phyloP scores from a whole-genome alignment of 2,329 filamentous ascomycete species.

The Xylogone sp. region DNA sequence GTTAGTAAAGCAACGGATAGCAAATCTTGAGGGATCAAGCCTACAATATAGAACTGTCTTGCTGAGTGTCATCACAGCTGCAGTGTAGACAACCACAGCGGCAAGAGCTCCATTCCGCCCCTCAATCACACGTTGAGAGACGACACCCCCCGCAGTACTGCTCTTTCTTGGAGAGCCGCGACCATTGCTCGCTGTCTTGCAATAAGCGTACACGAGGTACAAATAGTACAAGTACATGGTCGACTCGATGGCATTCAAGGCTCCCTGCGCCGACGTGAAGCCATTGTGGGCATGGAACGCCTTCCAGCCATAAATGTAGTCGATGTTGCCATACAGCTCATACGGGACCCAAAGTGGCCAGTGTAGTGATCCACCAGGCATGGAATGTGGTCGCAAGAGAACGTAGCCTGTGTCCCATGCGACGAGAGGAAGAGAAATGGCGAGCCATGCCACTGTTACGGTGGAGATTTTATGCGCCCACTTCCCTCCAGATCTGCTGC shows the following conservation, averaged over 20 bases:
- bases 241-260: conserved; percentile 58
- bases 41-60: conserved; percentile 67
- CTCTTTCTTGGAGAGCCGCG: conserved; percentile 16
- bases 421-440: conserved; percentile 61
- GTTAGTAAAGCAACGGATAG: conserved; percentile 10
- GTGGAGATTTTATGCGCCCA: conserved; percentile 60
- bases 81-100: conserved; percentile 54
- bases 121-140: conserved; percentile 45
- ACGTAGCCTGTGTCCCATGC: conserved; percentile 64
- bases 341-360: conserved; percentile 62
- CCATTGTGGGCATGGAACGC: conserved; percentile 57
- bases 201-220: conserved; percentile 43
- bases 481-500: conserved; percentile 10
- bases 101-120: conserved; percentile 51
- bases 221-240: conserved; percentile 57
- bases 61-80: conserved; percentile 59
- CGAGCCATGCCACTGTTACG: conserved; percentile 56
- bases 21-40: conserved; percentile 21
- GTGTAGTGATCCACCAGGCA: conserved; percentile 61
- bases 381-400: conserved; percentile 61
- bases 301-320: conserved; percentile 64
- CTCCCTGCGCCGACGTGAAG: conserved; percentile 60
- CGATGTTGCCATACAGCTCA: conserved; percentile 60
- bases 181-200: conserved; percentile 24
- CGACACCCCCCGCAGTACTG: conserved; percentile 34